Evolutionary conservation across 306 rosid genomes (phyloP).

Genomic region (Citrullus amarus): DNA sequence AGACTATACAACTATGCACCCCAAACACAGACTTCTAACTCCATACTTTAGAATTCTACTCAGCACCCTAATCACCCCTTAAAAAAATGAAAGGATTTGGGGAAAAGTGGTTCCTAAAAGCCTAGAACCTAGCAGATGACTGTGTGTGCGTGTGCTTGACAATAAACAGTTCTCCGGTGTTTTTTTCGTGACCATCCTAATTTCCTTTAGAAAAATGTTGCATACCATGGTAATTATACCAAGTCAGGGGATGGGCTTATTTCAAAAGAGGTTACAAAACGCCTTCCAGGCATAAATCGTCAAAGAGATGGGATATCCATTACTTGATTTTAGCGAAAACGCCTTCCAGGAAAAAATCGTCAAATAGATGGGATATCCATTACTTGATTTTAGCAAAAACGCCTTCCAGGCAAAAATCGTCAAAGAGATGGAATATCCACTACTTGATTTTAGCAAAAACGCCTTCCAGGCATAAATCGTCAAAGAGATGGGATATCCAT

Average conservation of each 20-base stretch:
- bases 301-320: not conserved
- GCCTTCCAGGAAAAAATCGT: not conserved
- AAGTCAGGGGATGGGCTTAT: not conserved
- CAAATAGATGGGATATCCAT: not conserved
- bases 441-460: not conserved
- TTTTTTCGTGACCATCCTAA: not conserved
- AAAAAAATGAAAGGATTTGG: not conserved
- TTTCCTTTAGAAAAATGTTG: not conserved
- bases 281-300: not conserved
- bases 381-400: not conserved
- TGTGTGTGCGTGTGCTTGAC: not conserved
- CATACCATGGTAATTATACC: not conserved
- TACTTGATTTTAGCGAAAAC: not conserved
- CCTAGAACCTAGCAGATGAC: not conserved
- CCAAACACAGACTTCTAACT: no score
- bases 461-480: not conserved
- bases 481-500: not conserved
- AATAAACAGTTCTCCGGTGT: not conserved
- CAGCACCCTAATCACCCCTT: no score
- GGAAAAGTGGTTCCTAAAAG: not conserved
- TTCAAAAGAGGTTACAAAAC: not conserved
- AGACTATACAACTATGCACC: no score
- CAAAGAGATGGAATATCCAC: not conserved
- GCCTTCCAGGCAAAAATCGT: not conserved
- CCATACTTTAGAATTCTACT: no score